These are phyloP conservation scores for Gillenia trifoliata DNA, from an alignment of 306 rosid genomes.

Conservation along the genomic window DNA sequence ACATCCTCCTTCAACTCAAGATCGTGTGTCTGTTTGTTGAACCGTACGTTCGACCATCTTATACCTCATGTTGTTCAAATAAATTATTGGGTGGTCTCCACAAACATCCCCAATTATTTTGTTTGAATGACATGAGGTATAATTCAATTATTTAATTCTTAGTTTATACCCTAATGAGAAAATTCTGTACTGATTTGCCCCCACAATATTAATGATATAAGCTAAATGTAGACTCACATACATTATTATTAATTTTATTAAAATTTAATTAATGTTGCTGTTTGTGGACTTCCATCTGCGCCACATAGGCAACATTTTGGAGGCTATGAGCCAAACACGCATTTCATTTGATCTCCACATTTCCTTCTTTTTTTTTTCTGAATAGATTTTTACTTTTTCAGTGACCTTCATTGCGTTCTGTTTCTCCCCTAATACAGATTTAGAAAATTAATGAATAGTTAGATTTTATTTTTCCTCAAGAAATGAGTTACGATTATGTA, in stretches of 20 bases:
- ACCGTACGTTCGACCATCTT: slow-evolving; percentile 59
- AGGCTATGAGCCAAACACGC: background rate
- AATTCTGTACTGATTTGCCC: background rate
- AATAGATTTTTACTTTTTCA: background rate
- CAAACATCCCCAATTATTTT: slow-evolving; percentile 72
- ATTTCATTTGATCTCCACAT: background rate
- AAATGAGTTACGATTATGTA: too few relatives aligned
- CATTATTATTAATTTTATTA: too few relatives aligned
- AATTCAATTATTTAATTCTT: background rate
- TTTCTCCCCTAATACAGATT: too few relatives aligned
- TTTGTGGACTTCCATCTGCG: too few relatives aligned
- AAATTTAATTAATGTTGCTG: too few relatives aligned
- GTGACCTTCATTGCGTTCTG: too few relatives aligned
- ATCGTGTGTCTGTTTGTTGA: slow-evolving; percentile 67
- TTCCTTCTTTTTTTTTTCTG: background rate
- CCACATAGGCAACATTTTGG: background rate
- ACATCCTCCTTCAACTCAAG: slow-evolving; percentile 90
- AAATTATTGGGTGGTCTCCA: slow-evolving; percentile 74
- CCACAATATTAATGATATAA: background rate
- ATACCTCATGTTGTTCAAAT: slow-evolving; percentile 65
- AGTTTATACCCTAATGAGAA: background rate
- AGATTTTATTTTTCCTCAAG: too few relatives aligned
- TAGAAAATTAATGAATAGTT: too few relatives aligned
- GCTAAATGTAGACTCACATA: too few relatives aligned
- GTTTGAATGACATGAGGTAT: too few relatives aligned